phyloP scores from a whole-genome alignment of 371 early-diverging fungal species.

The Nematocida sp. region DNA sequence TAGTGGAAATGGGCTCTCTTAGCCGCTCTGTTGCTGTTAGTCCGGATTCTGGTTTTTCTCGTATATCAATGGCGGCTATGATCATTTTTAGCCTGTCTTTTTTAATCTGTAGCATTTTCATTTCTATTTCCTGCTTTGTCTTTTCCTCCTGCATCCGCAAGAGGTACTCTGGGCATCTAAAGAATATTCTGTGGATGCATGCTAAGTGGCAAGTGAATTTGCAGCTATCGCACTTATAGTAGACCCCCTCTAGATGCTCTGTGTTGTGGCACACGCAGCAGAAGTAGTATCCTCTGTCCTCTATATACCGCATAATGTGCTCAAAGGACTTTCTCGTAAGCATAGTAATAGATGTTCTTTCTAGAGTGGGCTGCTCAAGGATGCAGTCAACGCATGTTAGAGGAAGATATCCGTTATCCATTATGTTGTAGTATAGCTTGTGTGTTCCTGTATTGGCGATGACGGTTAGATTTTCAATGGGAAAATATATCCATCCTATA shows the following conservation, averaged over 20 bases:
- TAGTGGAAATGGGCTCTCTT: background rate
- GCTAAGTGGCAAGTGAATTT: constrained; percentile 81
- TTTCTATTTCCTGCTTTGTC: constrained; percentile 67
- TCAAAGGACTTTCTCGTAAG: constrained; percentile 37
- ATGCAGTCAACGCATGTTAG: constrained; percentile 40
- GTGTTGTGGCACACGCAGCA: constrained; percentile 60
- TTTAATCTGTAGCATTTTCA: constrained; percentile 9
- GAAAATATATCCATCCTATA: constrained; percentile 56
- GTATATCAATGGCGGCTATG: constrained; percentile 45
- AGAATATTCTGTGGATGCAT: constrained; percentile 76
- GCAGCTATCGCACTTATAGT: constrained; percentile 68
- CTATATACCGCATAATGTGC: constrained; percentile 52
- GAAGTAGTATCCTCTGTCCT: constrained; percentile 16
- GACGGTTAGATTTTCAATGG: constrained; percentile 58
- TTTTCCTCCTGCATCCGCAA: constrained; percentile 64
- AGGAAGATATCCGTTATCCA: constrained; percentile 40
- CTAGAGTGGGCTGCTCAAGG: constrained; percentile 25
- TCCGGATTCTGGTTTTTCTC: constrained; percentile 24
- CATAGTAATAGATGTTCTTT: constrained; percentile 39
- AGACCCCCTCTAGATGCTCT: background rate
- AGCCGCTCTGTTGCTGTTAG: background rate
- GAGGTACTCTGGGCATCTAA: constrained; percentile 70
- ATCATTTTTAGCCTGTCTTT: constrained; percentile 38
- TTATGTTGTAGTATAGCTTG: constrained; percentile 43
- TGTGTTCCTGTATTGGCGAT: constrained; percentile 28